Evolutionary conservation across 1,284 basidiomycete genomes (phyloP).

Genomic region (Athelia sp.): DNA sequence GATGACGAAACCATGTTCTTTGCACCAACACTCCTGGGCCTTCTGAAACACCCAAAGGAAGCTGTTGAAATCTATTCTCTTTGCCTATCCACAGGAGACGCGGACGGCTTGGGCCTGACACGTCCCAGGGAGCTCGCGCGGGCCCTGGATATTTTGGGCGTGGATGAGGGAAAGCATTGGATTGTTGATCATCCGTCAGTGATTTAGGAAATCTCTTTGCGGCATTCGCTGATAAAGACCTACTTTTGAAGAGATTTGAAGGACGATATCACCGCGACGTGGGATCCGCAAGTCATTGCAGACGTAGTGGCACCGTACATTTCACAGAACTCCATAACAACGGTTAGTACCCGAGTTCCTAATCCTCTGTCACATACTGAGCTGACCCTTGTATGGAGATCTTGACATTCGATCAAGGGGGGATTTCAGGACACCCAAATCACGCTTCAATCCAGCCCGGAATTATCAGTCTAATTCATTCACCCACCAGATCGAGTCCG

Average conservation of each 20-base stretch:
- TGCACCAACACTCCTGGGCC: slow-evolving; percentile 68
- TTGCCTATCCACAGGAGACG: slow-evolving; percentile 69
- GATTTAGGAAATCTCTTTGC: slow-evolving; percentile 1
- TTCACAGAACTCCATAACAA: slow-evolving; percentile 52
- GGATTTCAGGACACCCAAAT: slow-evolving; percentile 88
- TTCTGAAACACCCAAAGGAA: slow-evolving; percentile 22
- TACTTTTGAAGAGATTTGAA: slow-evolving; percentile 52
- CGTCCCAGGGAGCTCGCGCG: slow-evolving; percentile 62
- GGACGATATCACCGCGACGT: slow-evolving; percentile 70
- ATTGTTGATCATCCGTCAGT: slow-evolving; percentile 73
- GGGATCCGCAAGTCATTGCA: slow-evolving; percentile 64
- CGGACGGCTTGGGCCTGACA: slow-evolving; percentile 70
- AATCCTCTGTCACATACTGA: not conserved
- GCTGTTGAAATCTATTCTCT: slow-evolving; percentile 41
- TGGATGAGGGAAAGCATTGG: slow-evolving; percentile 51
- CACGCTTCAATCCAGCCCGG: slow-evolving; percentile 75
- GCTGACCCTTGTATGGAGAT: slow-evolving; percentile 45
- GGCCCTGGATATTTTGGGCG: slow-evolving; percentile 71
- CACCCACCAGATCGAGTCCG: slow-evolving; percentile 17
- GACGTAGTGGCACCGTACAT: slow-evolving; percentile 59
- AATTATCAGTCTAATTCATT: slow-evolving; percentile 34
- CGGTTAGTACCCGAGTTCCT: slow-evolving; percentile 40
- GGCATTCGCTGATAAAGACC: not conserved
- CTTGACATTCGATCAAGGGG: slow-evolving; percentile 83
- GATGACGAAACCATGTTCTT: slow-evolving; percentile 96